Evolutionary conservation across 2,329 filamentous ascomycete species (phyloP).

Genomic region (Verticillium alfalfae): DNA sequence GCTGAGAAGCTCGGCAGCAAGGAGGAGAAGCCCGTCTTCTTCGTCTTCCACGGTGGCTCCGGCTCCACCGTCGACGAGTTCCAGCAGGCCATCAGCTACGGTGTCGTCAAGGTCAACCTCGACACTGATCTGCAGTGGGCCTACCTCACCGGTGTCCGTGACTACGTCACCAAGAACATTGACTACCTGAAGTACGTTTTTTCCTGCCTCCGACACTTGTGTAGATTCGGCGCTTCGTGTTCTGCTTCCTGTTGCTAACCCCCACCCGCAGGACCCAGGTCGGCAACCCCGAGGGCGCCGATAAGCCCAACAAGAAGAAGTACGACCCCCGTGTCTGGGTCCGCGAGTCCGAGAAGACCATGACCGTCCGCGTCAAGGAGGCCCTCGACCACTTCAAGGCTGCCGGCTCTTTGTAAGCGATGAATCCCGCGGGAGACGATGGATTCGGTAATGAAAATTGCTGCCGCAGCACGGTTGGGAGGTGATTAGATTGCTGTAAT

Average conservation of each 20-base stretch:
- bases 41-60: conserved; percentile 98
- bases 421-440: not conserved
- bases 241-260: not conserved
- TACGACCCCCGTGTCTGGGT: conserved; percentile 88
- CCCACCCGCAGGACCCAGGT: conserved; percentile 55
- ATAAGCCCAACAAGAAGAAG: conserved; percentile 99
- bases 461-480: not conserved
- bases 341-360: conserved; percentile 94
- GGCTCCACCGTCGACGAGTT: conserved; percentile 90
- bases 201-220: not conserved
- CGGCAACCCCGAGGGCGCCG: conserved; percentile 89
- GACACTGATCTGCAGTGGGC: conserved; percentile 98
- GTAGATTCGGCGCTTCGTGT: too few species aligned
- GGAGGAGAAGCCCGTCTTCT: conserved; percentile 90
- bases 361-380: conserved; percentile 73
- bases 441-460: not conserved
- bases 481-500: not conserved
- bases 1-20: conserved; percentile 68
- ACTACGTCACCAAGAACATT: conserved; percentile 92
- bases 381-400: conserved; percentile 92
- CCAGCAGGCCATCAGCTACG: conserved; percentile 79
- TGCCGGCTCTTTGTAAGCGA: conserved; percentile 64
- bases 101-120: conserved; percentile 99
- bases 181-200: conserved; percentile 62
- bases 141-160: conserved; percentile 86